phyloP scores from a whole-genome alignment of 345 rosid genomes.

The Anastatica hierochuntica region DNA sequence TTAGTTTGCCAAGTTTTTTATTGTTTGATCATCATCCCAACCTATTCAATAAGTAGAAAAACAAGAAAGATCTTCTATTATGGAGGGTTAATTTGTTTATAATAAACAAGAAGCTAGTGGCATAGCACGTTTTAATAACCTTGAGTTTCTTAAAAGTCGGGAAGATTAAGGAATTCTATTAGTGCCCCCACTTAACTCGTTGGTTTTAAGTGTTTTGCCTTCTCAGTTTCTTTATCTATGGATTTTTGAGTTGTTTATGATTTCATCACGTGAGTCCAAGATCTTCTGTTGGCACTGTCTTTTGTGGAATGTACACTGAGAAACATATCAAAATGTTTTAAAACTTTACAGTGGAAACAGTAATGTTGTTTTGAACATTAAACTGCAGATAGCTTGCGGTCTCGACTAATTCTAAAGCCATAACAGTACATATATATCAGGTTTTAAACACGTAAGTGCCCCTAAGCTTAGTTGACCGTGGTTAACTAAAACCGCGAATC shows the following conservation, averaged over 20 bases:
- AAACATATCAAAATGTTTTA: constrained; percentile 18
- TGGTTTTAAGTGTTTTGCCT: constrained; percentile 25
- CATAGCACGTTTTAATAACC: neutral
- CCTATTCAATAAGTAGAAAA: constrained; percentile 1
- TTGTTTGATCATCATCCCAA: constrained; percentile 5
- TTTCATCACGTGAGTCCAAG: constrained; percentile 8
- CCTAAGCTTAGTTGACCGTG: constrained; percentile 16
- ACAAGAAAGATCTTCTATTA: neutral
- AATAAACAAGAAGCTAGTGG: constrained; percentile 15
- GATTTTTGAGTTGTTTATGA: constrained; percentile 19
- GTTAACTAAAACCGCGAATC: constrained; percentile 30
- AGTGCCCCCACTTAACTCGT: neutral
- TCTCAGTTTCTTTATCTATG: constrained; percentile 23
- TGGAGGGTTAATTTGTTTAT: neutral
- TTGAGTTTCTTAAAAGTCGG: too few species aligned
- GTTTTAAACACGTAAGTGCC: constrained; percentile 1
- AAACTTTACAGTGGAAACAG: constrained; percentile 27
- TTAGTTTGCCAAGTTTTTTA: constrained; percentile 2
- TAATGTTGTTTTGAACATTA: too few species aligned
- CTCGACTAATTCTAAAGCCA: neutral
- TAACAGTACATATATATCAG: constrained; percentile 11
- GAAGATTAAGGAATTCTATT: neutral
- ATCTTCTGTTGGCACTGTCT: neutral
- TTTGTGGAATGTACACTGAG: neutral
- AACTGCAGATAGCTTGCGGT: constrained; percentile 14